Conservation (phyloP, 805 yeast species). For the Kodamaea restingae region DNA sequence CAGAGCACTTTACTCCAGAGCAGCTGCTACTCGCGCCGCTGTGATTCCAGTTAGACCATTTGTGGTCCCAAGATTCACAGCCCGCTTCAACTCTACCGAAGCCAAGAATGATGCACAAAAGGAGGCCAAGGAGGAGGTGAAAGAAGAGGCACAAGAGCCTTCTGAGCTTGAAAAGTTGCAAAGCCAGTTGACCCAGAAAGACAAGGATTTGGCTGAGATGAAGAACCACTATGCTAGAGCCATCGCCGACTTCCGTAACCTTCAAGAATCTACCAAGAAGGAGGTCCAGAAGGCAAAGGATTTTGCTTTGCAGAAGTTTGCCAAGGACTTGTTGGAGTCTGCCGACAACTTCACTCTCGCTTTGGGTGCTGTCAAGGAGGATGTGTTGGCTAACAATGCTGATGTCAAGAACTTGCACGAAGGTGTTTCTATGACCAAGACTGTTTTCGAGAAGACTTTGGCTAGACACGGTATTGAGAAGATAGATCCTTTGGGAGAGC, state of each 20-base stretch:
- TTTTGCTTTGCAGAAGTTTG: conserved; percentile 88
- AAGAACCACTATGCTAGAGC: conserved; percentile 81
- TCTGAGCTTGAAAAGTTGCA: conserved; percentile 32
- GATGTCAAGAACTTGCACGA: conserved; percentile 76
- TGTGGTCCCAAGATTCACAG: conserved; percentile 11
- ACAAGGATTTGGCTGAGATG: conserved; percentile 72
- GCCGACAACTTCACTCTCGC: conserved; percentile 90
- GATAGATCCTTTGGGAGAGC: conserved; percentile 79
- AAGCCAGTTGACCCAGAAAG: conserved; percentile 55
- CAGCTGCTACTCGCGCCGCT: conserved; percentile 16
- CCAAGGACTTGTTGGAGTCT: conserved; percentile 83
- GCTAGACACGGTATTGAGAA: conserved; percentile 74
- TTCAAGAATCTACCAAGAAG: conserved; percentile 85
- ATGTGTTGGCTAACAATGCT: conserved; percentile 50
- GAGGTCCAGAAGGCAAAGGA: conserved; percentile 85
- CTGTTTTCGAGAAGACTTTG: conserved; percentile 80
- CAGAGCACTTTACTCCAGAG: conserved; percentile 21
- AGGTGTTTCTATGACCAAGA: conserved; percentile 88
- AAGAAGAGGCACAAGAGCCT: conserved; percentile 8
- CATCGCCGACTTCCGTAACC: conserved; percentile 87
- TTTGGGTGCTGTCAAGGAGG: conserved; percentile 63
- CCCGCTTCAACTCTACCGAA: conserved; percentile 19
- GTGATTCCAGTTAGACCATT: conserved; percentile 14
- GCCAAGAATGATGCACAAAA: conserved; percentile 9
- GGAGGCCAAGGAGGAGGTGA: conserved; percentile 6